These are phyloP conservation scores for Fusarium abutilonis DNA, from an alignment of 2,329 filamentous ascomycete genomes.

Conservation along the genomic window DNA sequence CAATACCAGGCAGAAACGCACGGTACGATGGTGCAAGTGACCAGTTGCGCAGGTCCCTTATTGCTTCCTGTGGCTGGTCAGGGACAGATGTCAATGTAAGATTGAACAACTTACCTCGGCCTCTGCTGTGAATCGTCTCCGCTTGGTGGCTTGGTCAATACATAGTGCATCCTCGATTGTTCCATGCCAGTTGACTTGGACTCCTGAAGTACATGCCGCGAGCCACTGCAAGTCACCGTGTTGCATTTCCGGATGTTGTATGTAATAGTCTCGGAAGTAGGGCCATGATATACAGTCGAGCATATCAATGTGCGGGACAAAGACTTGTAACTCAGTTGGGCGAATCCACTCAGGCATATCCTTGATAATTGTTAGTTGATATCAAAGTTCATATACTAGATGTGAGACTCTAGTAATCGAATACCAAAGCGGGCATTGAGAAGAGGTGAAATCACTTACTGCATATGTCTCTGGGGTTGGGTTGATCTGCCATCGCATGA, in stretches of 20 bases:
- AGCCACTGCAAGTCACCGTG: constrained; percentile 21
- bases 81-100: rapidly evolving
- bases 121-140: constrained; percentile 6
- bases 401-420: not conserved
- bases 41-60: constrained; percentile 10
- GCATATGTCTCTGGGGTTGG: constrained; percentile 18
- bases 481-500: constrained; percentile 24
- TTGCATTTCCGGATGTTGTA: constrained; percentile 18
- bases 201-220: constrained; percentile 7
- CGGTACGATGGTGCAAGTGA: constrained; percentile 24
- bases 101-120: constrained; percentile 5
- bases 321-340: constrained; percentile 20
- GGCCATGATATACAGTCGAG: constrained; percentile 26
- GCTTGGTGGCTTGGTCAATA: not conserved
- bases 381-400: not conserved
- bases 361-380: not conserved
- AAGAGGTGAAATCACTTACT: not conserved
- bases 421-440: not conserved
- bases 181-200: not conserved
- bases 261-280: constrained; percentile 11
- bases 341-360: constrained; percentile 20
- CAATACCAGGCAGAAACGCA: constrained; percentile 16
- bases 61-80: not conserved
- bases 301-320: constrained; percentile 18
- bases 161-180: constrained; percentile 9